Conservation (phyloP, 176 grass and related monocot genomes). For the Calamus simplicifolius region DNA sequence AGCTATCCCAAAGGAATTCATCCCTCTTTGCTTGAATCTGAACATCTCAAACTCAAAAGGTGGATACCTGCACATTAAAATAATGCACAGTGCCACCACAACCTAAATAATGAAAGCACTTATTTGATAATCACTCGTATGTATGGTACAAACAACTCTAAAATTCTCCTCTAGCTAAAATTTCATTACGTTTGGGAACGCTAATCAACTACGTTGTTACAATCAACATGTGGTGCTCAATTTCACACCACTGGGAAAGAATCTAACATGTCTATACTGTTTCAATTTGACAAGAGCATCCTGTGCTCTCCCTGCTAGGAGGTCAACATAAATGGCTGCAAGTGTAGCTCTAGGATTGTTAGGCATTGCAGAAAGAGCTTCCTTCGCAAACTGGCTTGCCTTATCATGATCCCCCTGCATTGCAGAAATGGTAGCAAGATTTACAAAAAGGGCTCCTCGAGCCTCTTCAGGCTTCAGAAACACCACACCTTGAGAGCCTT, state of each 20-base stretch:
- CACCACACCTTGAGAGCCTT: constrained; percentile 29
- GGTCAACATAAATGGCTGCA: constrained; percentile 75
- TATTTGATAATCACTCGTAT: constrained; percentile 16
- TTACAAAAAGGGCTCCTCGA: constrained; percentile 55
- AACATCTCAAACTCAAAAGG: background rate
- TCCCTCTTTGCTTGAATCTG: constrained; percentile 6
- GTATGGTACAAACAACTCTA: constrained; percentile 15
- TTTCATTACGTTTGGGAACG: constrained; percentile 1
- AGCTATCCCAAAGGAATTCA: constrained; percentile 17
- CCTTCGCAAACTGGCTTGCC: constrained; percentile 45
- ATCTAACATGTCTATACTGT: constrained; percentile 69
- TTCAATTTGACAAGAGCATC: constrained; percentile 67
- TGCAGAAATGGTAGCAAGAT: constrained; percentile 52
- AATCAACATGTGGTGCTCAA: constrained; percentile 21
- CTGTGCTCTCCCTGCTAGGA: constrained; percentile 57
- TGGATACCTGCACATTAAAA: background rate
- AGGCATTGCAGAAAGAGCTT: constrained; percentile 42
- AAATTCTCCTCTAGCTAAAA: background rate
- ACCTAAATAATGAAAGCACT: background rate
- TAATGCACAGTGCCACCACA: background rate
- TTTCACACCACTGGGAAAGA: constrained; percentile 39
- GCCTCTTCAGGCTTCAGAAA: constrained; percentile 62
- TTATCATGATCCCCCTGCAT: constrained; percentile 70
- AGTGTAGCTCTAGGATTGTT: constrained; percentile 62
- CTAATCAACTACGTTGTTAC: too few species aligned